These are phyloP conservation scores for Ustilago sp. DNA, from an alignment of 1,284 basidiomycete species.

Conservation along the genomic window DNA sequence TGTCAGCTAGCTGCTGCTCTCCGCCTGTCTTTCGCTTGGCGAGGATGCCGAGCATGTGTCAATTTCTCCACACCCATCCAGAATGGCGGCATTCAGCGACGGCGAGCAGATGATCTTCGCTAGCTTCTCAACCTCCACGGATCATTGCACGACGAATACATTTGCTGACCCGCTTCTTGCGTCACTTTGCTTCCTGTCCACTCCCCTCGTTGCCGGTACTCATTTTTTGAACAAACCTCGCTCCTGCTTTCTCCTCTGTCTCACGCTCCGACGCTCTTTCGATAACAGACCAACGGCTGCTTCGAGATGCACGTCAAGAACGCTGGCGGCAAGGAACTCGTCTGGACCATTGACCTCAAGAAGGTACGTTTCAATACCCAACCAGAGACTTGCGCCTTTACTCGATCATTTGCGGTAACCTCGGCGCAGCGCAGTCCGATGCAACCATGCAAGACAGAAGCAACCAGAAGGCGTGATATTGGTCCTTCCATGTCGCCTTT, in stretches of 20 bases:
- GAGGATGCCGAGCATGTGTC: no score
- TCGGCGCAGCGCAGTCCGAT: neutral
- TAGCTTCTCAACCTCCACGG: neutral
- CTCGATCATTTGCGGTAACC: neutral
- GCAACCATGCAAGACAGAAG: no score
- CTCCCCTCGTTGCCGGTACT: neutral
- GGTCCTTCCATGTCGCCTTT: neutral
- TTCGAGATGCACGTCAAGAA: constrained; percentile 91
- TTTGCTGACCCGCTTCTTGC: neutral
- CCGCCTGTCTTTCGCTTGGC: no score
- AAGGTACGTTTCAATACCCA: constrained; percentile 72
- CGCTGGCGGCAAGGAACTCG: constrained; percentile 78
- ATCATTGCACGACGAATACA: neutral
- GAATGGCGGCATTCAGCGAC: neutral
- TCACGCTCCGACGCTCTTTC: neutral
- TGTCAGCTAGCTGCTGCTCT: no score
- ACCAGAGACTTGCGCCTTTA: neutral
- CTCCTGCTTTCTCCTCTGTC: neutral
- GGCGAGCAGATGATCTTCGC: neutral
- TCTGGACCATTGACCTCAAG: constrained; percentile 90
- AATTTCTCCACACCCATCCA: no score
- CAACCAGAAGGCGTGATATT: neutral
- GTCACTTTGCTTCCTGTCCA: neutral
- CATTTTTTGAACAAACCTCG: neutral
- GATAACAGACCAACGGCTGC: constrained; percentile 84